Percentiles rank a stretch among this genome's conserved stretches.
These are phyloP conservation scores for Colletotrichum tropicale DNA, from an alignment of 2,329 filamentous ascomycete species.

Conservation along the genomic window DNA sequence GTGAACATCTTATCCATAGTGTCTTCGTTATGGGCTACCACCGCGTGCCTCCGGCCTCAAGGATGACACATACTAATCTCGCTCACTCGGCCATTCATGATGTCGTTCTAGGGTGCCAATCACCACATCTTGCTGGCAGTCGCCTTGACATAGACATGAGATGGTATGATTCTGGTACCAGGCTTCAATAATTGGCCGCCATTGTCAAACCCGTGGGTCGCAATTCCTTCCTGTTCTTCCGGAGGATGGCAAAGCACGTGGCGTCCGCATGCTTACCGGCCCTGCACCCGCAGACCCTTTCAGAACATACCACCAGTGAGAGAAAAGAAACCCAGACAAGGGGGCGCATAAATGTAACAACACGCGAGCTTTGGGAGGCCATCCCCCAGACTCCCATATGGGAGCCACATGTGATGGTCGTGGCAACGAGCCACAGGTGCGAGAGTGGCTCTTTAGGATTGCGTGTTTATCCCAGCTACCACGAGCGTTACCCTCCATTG, in stretches of 20 bases:
- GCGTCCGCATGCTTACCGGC: conserved; percentile 12
- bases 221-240: neutral
- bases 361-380: neutral
- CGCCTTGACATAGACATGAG: neutral
- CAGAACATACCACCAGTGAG: neutral
- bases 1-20: neutral
- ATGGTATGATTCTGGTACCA: conserved; percentile 7
- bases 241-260: conserved; percentile 12
- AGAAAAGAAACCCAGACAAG: neutral
- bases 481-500: neutral
- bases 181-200: conserved; percentile 27
- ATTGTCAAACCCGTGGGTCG: conserved; percentile 23
- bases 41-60: neutral
- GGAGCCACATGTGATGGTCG: conserved; percentile 8
- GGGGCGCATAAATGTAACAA: conserved; percentile 1
- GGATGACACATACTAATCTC: neutral
- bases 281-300: neutral
- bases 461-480: neutral
- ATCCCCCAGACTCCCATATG: neutral
- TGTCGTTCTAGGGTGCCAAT: neutral
- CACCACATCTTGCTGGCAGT: conserved; percentile 8
- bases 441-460: neutral
- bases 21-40: neutral
- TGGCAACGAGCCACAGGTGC: neutral
- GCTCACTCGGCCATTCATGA: neutral